Evolutionary conservation across 1,284 basidiomycete species (phyloP).

Genomic region (Ustilago sp.): DNA sequence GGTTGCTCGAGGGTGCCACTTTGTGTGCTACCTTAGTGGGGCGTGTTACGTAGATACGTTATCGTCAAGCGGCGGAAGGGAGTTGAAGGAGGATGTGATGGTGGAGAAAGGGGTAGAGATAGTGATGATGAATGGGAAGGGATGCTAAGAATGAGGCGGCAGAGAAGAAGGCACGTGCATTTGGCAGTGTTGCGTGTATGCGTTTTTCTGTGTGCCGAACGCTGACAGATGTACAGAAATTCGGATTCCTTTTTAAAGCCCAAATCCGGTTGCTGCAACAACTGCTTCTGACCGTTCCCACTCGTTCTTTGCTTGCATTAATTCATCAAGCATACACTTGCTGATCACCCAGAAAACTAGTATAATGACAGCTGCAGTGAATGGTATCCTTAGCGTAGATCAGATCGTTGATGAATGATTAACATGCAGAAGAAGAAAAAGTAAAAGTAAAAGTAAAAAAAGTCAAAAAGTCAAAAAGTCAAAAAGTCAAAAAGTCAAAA

Average conservation of each 20-base stretch:
- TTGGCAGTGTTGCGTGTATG: background rate
- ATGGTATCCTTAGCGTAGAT: background rate
- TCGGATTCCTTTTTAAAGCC: conserved; percentile 7
- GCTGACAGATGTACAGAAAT: background rate
- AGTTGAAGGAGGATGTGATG: background rate
- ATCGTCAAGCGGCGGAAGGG: too few relatives aligned
- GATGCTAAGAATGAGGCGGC: background rate
- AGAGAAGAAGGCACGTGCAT: conserved; percentile 20
- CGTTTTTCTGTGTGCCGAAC: background rate
- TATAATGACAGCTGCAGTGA: background rate
- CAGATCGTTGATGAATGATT: background rate
- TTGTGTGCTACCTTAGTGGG: background rate
- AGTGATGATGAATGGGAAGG: conserved; percentile 2
- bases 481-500: background rate
- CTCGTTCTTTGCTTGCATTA: background rate
- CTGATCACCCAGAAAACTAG: background rate
- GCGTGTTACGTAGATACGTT: background rate
- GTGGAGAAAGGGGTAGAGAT: background rate
- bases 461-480: background rate
- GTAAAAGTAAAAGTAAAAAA: background rate
- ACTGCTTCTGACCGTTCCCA: too few relatives aligned
- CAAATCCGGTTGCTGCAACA: background rate
- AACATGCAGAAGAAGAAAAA: conserved; percentile 5
- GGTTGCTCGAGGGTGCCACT: background rate
- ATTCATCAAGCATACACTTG: background rate